Base-by-base conservation (phyloP, 2,329 filamentous ascomycete genomes). In the Fusarium devonianum region DNA sequence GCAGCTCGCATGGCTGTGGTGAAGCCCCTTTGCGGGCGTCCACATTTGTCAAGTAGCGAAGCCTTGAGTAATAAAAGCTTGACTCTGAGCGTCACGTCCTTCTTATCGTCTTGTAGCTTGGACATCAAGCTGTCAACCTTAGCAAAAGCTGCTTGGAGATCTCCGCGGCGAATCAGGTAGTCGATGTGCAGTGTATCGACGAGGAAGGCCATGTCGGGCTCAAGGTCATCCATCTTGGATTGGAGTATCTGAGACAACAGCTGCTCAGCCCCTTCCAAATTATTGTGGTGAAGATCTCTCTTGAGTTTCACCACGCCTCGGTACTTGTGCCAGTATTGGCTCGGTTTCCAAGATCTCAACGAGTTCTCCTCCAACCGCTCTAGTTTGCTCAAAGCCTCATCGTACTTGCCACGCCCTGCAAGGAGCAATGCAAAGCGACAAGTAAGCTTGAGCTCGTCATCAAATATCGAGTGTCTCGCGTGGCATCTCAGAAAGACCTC, bases 401-500 rank as follows among this genome's bases (percentile, higher is more conserved):
- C 81, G 65, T 92, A 95, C 22, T 78, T 80, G 1, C 93, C 92
- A 35, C 76, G 79, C 47, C 86, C 82, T 7, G 83, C 80, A 5
- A 88, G 75, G 2, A 68, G 53, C 3, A 74, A 83, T 2, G 90
- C 87, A 46, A 86, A 80, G 4, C 88, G 84, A 61, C 89, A 90
- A 1, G 80, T 85, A 23, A 90, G 82, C 61, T 88, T 90, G 22
- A 97, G 78, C 38, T 85, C 81, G 61, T 97, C 93, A 56, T 96
- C 91, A 32, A 92, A 83, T 4, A 78, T 70, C 1, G 78, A 71
- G 53, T 77, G 69, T 6, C 75, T 73, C 4, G 79, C 75, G 65
- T 96, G 88, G 56, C 89, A 92, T 42, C 85, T 80, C 12, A 92
- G 77, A 49, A 96, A 92, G 1, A 90, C 78, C 56, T 95, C 87